Evolutionary conservation across 2,329 filamentous ascomycete species (phyloP).

Genomic region (Diaporthe amygdali): DNA sequence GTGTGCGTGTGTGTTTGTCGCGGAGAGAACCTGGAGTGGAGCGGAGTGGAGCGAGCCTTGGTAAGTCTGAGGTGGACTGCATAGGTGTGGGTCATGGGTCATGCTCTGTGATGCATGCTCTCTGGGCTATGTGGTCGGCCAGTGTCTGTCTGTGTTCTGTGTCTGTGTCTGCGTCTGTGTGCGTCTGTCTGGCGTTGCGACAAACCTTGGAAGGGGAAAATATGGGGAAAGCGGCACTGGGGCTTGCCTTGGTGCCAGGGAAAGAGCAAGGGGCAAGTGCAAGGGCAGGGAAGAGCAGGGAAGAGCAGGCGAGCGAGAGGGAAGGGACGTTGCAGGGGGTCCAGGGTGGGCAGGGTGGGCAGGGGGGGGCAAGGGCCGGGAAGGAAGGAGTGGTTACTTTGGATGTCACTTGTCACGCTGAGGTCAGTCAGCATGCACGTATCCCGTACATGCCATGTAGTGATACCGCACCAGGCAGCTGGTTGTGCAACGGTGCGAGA

Average conservation of each 20-base stretch:
- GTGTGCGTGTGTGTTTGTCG: slow-evolving; percentile 8
- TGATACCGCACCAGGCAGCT: neutral
- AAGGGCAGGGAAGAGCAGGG: neutral
- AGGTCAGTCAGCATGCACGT: slow-evolving; percentile 10
- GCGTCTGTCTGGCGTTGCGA: slow-evolving; percentile 13
- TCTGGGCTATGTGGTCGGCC: neutral
- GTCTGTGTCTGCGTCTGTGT: slow-evolving; percentile 3
- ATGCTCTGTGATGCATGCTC: slow-evolving; percentile 11
- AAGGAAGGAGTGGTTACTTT: neutral
- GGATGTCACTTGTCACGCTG: slow-evolving; percentile 14
- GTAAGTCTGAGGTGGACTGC: slow-evolving; percentile 16
- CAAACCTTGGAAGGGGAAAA: slow-evolving; percentile 26
- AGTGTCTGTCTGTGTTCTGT: slow-evolving; percentile 1
- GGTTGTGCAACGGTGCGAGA: neutral
- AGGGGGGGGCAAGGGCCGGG: neutral
- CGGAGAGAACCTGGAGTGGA: slow-evolving; percentile 11
- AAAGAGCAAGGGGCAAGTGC: neutral
- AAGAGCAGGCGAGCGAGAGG: slow-evolving; percentile 9
- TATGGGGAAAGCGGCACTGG: slow-evolving; percentile 21
- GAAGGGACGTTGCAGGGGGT: slow-evolving; percentile 19
- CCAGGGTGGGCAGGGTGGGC: neutral
- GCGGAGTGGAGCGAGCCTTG: slow-evolving; percentile 8
- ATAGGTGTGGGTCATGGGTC: slow-evolving; percentile 17
- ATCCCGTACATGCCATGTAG: neutral
- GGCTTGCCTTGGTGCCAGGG: slow-evolving; percentile 5